Evolutionary conservation across 352 stramenopile species (phyloP), one percentile per base, ranked within the genome.

Genomic region (Phytophthora tentaculata): DNA sequence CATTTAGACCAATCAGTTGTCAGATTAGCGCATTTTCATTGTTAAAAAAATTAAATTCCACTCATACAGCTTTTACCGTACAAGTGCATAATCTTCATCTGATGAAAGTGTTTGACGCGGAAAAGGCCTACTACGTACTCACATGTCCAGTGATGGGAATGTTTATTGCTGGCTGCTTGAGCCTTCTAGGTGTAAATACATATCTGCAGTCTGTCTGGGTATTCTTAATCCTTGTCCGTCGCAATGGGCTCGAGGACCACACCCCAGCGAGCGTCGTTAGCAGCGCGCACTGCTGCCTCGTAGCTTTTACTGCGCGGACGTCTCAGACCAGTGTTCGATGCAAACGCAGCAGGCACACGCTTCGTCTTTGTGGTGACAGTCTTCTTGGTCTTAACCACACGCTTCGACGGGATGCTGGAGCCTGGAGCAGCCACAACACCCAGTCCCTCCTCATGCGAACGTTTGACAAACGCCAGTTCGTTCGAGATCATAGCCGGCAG

Each of bases 401-500:
- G 61, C 32, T 54, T 56, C 8, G 41, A 39, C n/a, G 54, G 28
- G 16, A 44, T 66, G 43, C 45, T 47, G 8, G 51, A 69, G 19
- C 60, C 55, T 12, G 61, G 57, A 1, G 57, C 56, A 37, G 52
- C 19, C 1, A 75, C 61, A 43, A 75, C 61, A 19, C 53, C 71
- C 41, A 75, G 43, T 43, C 68, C 61, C 28, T 79, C 62, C 5
- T 82, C 67, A 16, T 74, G 56, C 26, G 70, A 56, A 6, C 76
- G 62, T 56, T 80, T 74, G 2, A 83, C 61, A 54, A 81, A 83
- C 2, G 69, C 61, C 64, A 91, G 63, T 53, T 89, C 83, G 44
- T 86, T 84, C 43, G 56, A 51, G 14, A 78, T 53, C 44, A 77
- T 65, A 10, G 57, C 41, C 17, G 83, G 75, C 49, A 90, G 48